Evolutionary conservation across 2,329 filamentous ascomycete species (phyloP).

Genomic region (Orbilia blumenaviensis): DNA sequence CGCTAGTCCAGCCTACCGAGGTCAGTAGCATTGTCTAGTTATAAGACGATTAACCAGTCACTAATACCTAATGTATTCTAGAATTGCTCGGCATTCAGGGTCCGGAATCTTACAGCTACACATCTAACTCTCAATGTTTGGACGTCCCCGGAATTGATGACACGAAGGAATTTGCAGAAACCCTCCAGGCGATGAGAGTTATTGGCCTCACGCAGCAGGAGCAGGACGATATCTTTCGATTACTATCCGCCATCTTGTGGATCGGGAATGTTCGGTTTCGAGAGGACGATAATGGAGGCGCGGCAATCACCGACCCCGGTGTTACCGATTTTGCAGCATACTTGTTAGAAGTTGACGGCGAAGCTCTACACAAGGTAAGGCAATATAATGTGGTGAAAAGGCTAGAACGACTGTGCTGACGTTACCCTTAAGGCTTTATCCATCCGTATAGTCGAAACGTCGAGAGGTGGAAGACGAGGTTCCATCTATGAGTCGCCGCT

Average conservation of each 20-base stretch:
- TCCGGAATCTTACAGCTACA: conserved; percentile 92
- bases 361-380: conserved; percentile 93
- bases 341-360: conserved; percentile 88
- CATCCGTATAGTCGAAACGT: conserved; percentile 82
- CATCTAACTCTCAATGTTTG: conserved; percentile 91
- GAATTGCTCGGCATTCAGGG: conserved; percentile 83
- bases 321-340: conserved; percentile 84
- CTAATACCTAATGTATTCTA: conserved; percentile 81
- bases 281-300: conserved; percentile 89
- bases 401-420: conserved; percentile 95
- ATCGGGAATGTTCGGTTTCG: conserved; percentile 90
- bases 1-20: conserved; percentile 81
- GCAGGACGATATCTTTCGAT: conserved; percentile 95
- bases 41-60: conserved; percentile 90
- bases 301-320: conserved; percentile 84
- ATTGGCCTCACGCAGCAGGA: conserved; percentile 89
- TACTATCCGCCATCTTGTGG: conserved; percentile 91
- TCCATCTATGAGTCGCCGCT: conserved; percentile 79
- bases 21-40: conserved; percentile 77
- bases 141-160: conserved; percentile 96
- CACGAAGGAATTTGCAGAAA: conserved; percentile 85
- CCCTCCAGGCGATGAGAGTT: conserved; percentile 89
- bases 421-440: conserved; percentile 90
- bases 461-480: conserved; percentile 71
- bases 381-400: conserved; percentile 83